Evolutionary conservation across 2,329 filamentous ascomycete genomes (phyloP).

Genomic region (Diaporthe australafricana): DNA sequence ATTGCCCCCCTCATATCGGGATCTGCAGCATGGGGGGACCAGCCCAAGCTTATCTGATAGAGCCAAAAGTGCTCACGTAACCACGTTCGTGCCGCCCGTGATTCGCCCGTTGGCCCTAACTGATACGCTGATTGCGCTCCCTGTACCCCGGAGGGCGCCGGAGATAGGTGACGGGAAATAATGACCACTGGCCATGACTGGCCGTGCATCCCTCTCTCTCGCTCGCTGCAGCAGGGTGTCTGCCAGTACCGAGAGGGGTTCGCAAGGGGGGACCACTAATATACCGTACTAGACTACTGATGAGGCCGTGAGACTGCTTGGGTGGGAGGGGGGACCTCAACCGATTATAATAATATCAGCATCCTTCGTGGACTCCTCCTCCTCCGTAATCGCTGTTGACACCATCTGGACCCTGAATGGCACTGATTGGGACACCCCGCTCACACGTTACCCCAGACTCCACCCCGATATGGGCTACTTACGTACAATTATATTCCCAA

Average conservation of each 20-base stretch:
- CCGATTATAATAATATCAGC: background rate
- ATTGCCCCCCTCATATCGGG: constrained; percentile 32
- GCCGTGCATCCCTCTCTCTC: background rate
- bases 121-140: constrained; percentile 28
- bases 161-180: constrained; percentile 33
- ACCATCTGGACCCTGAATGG: constrained; percentile 28
- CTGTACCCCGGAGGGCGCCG: constrained; percentile 34
- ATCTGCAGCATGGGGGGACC: constrained; percentile 32
- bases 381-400: constrained; percentile 24
- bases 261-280: background rate
- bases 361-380: background rate
- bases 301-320: too few species aligned
- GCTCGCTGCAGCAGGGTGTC: background rate
- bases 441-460: constrained; percentile 30
- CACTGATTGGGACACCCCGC: constrained; percentile 27
- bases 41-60: constrained; percentile 34
- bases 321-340: background rate
- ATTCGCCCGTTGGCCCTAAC: constrained; percentile 14
- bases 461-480: constrained; percentile 28
- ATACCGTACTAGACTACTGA: too few species aligned
- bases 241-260: constrained; percentile 28
- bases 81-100: constrained; percentile 4
- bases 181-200: constrained; percentile 28
- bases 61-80: constrained; percentile 34
- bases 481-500: constrained; percentile 25